Evolutionary conservation across 768 basidiomycete genomes (phyloP).

Genomic region (Symmetrospora coprosmae): DNA sequence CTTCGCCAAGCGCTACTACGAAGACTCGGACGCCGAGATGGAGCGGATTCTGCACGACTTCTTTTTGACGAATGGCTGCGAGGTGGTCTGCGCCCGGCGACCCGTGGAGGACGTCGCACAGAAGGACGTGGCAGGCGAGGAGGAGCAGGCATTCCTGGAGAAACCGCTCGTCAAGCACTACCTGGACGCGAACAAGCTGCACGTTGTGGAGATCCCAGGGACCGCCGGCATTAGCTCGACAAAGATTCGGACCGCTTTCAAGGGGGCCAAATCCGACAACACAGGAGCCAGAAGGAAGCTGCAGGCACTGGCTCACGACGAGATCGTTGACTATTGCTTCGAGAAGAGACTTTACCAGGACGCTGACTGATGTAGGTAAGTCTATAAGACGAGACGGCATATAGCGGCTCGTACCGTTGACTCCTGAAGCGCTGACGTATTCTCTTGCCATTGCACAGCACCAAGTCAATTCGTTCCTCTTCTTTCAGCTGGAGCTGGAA

Average conservation of each 20-base stretch:
- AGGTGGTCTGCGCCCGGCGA: constrained; percentile 10
- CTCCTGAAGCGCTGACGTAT: too few species aligned
- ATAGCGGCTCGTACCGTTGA: too few species aligned
- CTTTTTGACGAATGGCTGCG: constrained; percentile 2
- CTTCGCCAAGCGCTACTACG: constrained; percentile 11
- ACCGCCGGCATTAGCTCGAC: constrained; percentile 4
- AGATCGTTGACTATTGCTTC: too few species aligned
- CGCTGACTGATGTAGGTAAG: too few species aligned
- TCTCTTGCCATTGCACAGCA: too few species aligned
- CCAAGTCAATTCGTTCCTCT: too few species aligned
- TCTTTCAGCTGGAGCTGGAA: too few species aligned
- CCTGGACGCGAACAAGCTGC: background rate
- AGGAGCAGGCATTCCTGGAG: background rate
- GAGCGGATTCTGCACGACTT: background rate
- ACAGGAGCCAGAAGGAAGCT: too few species aligned
- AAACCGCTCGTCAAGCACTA: constrained; percentile 1
- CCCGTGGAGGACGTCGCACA: constrained; percentile 9
- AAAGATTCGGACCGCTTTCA: background rate
- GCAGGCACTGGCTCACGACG: too few species aligned
- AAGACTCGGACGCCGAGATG: constrained; percentile 9
- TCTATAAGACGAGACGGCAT: too few species aligned
- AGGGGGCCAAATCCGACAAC: too few species aligned
- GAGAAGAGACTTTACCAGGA: too few species aligned
- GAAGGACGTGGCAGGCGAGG: constrained; percentile 9
- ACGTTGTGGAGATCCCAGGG: background rate